Evolutionary conservation across 768 basidiomycete genomes (phyloP).

Genomic region (Tulasnella calospora): DNA sequence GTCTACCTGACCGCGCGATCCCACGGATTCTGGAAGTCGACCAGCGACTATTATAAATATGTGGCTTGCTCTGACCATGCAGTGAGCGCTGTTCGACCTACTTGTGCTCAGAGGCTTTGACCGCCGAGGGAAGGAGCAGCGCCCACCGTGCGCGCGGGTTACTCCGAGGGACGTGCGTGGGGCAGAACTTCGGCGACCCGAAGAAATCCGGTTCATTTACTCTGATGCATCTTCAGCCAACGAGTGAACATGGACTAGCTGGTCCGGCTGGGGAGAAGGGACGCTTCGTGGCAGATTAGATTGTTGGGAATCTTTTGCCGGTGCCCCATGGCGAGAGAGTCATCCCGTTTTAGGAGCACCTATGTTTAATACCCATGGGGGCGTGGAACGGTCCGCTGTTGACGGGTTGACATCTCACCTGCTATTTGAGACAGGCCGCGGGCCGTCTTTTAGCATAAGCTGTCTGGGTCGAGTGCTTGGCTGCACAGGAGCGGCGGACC

Average conservation of each 20-base stretch:
- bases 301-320: too few species aligned
- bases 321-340: too few species aligned
- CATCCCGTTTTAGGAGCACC: neutral
- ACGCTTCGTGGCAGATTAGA: neutral
- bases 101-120: neutral
- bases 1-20: neutral
- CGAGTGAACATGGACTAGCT: neutral
- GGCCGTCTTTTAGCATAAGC: neutral
- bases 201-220: neutral
- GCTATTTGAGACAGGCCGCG: neutral
- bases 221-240: neutral
- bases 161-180: neutral
- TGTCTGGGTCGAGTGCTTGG: neutral
- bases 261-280: neutral
- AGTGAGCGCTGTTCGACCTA: neutral
- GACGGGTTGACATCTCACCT: neutral
- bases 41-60: neutral
- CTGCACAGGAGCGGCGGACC: neutral
- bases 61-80: neutral
- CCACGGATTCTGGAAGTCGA: neutral
- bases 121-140: neutral
- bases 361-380: neutral
- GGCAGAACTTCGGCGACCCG: neutral
- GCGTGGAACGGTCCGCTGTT: neutral
- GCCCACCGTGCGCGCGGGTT: neutral